phyloP scores from a whole-genome alignment of 2,329 filamentous ascomycete genomes.

The Sporothrix globosa region DNA sequence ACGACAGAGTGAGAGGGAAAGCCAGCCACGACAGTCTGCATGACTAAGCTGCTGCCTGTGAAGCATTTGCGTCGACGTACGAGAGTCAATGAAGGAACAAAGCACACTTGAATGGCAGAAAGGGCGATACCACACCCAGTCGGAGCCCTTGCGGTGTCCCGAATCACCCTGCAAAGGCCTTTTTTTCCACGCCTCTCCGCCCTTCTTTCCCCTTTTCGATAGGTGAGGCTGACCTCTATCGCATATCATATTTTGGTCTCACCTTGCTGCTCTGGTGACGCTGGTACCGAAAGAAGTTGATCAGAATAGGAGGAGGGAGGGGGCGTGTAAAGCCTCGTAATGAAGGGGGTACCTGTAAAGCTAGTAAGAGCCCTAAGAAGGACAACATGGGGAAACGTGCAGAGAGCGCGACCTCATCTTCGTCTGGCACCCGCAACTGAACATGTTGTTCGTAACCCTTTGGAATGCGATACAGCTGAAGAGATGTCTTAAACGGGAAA shows the following conservation, averaged over 20 bases:
- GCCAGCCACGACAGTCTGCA: not conserved
- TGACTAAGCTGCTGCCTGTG: not conserved
- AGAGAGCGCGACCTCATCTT: not conserved
- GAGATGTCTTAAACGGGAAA: not conserved
- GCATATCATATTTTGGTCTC: constrained; percentile 1
- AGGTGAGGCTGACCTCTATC: not conserved
- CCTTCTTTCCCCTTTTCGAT: not conserved
- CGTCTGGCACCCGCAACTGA: not conserved
- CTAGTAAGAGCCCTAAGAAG: not conserved
- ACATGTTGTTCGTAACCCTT: not conserved
- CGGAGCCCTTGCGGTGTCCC: not conserved
- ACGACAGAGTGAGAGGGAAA: not conserved
- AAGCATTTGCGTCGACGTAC: constrained; percentile 8
- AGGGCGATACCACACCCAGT: constrained; percentile 1
- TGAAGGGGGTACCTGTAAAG: not conserved
- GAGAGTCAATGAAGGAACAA: not conserved
- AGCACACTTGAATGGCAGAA: too few species aligned
- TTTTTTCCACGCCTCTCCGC: not conserved
- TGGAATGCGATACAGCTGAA: not conserved
- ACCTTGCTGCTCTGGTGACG: constrained; percentile 4
- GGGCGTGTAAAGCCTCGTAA: not conserved
- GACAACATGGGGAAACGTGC: not conserved
- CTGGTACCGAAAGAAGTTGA: not conserved
- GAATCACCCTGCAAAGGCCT: not conserved
- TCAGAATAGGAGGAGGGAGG: not conserved